These are phyloP conservation scores for Pichiaceae sp. DNA, from an alignment of 1,139 yeast species.

Conservation along the genomic window DNA sequence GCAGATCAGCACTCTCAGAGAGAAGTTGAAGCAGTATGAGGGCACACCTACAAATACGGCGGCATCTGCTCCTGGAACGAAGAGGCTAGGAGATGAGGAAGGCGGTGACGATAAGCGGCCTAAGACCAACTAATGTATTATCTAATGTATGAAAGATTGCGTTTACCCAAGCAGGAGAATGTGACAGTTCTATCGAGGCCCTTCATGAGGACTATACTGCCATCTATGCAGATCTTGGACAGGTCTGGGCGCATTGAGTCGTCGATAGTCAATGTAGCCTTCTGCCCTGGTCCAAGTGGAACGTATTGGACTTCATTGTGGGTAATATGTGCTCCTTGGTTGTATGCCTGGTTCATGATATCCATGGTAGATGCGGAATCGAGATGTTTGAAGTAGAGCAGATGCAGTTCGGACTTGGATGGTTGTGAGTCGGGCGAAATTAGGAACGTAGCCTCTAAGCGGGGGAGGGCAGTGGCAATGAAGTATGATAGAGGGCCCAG, in stretches of 20 bases:
- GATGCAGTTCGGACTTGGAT: slow-evolving; percentile 39
- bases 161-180: slow-evolving; percentile 2
- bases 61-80: neutral
- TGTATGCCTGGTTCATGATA: slow-evolving; percentile 53
- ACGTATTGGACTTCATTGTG: slow-evolving; percentile 38
- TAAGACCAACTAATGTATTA: neutral
- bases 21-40: slow-evolving; percentile 5
- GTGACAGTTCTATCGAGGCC: slow-evolving; percentile 7
- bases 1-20: slow-evolving; percentile 14
- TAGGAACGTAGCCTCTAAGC: slow-evolving; percentile 58
- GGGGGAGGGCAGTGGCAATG: slow-evolving; percentile 51
- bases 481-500: slow-evolving; percentile 52
- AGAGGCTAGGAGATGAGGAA: neutral
- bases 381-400: slow-evolving; percentile 45
- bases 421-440: slow-evolving; percentile 68
- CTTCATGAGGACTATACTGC: slow-evolving; percentile 21
- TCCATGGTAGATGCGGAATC: slow-evolving; percentile 34
- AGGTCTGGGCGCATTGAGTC: slow-evolving; percentile 18
- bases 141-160: neutral
- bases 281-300: slow-evolving; percentile 23
- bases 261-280: slow-evolving; percentile 24
- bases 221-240: slow-evolving; percentile 49
- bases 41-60: neutral
- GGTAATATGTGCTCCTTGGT: slow-evolving; percentile 44
- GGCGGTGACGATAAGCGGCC: slow-evolving; percentile 1